Evolutionary conservation across 2,329 filamentous ascomycete genomes (phyloP).

Genomic region (Penicillium sp.): DNA sequence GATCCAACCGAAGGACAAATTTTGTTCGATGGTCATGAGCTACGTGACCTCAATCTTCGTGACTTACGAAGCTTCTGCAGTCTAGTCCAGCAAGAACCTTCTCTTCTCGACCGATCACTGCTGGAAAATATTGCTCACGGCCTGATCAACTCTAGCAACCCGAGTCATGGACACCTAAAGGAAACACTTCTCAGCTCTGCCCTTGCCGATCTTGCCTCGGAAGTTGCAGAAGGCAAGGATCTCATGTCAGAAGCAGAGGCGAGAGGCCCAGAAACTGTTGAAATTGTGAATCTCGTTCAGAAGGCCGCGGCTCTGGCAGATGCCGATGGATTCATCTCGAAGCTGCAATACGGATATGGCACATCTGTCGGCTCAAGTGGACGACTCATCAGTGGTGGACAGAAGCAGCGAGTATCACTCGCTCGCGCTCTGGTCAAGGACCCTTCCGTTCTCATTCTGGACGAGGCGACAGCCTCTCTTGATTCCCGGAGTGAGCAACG

Average conservation of each 20-base stretch:
- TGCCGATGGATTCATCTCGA: conserved; percentile 44
- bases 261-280: conserved; percentile 48
- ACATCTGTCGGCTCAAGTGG: conserved; percentile 78
- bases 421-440: conserved; percentile 72
- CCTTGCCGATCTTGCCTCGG: conserved; percentile 48
- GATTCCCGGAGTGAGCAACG: conserved; percentile 56
- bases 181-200: conserved; percentile 50
- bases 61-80: conserved; percentile 27
- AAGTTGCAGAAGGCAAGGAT: conserved; percentile 53
- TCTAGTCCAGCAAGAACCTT: conserved; percentile 28
- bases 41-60: conserved; percentile 57
- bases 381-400: conserved; percentile 72
- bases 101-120: conserved; percentile 26
- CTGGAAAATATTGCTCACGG: conserved; percentile 45
- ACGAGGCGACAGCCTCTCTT: conserved; percentile 72
- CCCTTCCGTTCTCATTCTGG: conserved; percentile 73
- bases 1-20: conserved; percentile 64
- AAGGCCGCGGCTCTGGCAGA: conserved; percentile 59
- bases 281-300: conserved; percentile 51
- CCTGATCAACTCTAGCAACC: conserved; percentile 40
- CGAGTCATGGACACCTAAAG: conserved; percentile 26
- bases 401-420: conserved; percentile 78
- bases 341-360: conserved; percentile 57
- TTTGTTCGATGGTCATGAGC: conserved; percentile 63
- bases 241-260: conserved; percentile 49